These are phyloP conservation scores for Claviceps pazoutovae DNA, from an alignment of 2,329 filamentous ascomycete species.

Conservation along the genomic window DNA sequence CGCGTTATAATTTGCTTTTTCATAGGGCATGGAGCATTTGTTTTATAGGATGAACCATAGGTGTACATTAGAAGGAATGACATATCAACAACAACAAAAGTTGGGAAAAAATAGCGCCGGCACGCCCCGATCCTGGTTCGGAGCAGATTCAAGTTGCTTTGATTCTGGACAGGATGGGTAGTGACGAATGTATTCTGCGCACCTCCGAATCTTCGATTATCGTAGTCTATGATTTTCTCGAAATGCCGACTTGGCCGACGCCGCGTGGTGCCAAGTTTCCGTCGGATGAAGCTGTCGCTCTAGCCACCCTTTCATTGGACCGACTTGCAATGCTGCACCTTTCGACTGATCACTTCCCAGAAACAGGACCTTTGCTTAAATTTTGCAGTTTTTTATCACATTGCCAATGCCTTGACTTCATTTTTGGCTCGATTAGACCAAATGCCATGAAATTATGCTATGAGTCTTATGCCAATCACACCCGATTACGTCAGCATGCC, in stretches of 20 bases:
- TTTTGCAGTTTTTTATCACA: neutral
- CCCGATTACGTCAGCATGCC: constrained; percentile 4
- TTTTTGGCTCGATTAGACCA: too few species aligned
- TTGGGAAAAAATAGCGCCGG: neutral
- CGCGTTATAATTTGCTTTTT: neutral
- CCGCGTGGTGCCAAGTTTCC: neutral
- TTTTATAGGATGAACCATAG: constrained; percentile 1
- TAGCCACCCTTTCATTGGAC: neutral
- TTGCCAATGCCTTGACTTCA: neutral
- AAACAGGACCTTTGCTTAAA: neutral
- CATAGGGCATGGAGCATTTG: constrained; percentile 4
- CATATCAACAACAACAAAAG: neutral
- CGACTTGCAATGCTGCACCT: neutral
- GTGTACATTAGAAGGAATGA: constrained; percentile 2
- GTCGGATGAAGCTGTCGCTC: neutral
- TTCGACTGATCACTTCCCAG: neutral
- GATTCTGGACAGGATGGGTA: neutral
- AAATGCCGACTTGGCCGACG: neutral
- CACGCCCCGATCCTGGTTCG: neutral
- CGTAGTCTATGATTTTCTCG: neutral
- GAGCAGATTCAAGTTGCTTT: neutral
- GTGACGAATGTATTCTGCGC: neutral
- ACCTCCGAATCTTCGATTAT: neutral
- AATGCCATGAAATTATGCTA: neutral
- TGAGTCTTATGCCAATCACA: neutral